These are phyloP conservation scores for Naganishia antarctica DNA, from an alignment of 768 basidiomycete genomes.

Conservation along the genomic window DNA sequence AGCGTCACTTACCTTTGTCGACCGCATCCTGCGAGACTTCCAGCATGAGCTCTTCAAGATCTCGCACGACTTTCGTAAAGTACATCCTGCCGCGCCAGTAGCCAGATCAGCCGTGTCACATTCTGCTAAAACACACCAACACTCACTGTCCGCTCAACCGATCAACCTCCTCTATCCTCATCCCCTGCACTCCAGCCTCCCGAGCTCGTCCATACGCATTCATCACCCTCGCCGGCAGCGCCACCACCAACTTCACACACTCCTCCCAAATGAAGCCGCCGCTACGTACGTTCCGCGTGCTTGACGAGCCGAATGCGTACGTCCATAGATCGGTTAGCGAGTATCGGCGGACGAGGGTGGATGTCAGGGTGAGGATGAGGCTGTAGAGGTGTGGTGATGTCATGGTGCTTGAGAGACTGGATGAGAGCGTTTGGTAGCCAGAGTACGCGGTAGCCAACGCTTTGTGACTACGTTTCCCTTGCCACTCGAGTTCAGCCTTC, in stretches of 20 bases:
- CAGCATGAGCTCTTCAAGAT: slow-evolving; percentile 40
- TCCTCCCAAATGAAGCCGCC: slow-evolving; percentile 66
- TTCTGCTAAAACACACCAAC: background rate
- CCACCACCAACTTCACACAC: slow-evolving; percentile 60
- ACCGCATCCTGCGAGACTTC: slow-evolving; percentile 31
- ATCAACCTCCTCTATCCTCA: slow-evolving; percentile 50
- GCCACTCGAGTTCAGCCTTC: slow-evolving; percentile 51
- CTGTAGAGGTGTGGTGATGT: slow-evolving; percentile 15
- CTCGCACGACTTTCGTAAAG: slow-evolving; percentile 29
- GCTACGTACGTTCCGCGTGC: slow-evolving; percentile 25
- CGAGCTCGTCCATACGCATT: slow-evolving; percentile 59
- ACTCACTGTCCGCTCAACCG: slow-evolving; percentile 53
- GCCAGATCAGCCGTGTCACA: background rate
- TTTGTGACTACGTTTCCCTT: slow-evolving; percentile 54
- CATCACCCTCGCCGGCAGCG: slow-evolving; percentile 70
- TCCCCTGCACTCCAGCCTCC: slow-evolving; percentile 34
- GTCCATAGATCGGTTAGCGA: slow-evolving; percentile 64
- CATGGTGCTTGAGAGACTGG: slow-evolving; percentile 51
- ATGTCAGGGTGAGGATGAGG: slow-evolving; percentile 46
- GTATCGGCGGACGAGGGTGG: slow-evolving; percentile 59
- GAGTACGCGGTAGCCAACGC: slow-evolving; percentile 49
- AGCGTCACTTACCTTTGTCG: background rate
- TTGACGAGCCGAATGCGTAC: slow-evolving; percentile 52
- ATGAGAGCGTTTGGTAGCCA: slow-evolving; percentile 64
- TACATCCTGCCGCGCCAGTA: slow-evolving; percentile 26